Conservation (phyloP, 2,329 filamentous ascomycete genomes). For the Cadophora sp. region DNA sequence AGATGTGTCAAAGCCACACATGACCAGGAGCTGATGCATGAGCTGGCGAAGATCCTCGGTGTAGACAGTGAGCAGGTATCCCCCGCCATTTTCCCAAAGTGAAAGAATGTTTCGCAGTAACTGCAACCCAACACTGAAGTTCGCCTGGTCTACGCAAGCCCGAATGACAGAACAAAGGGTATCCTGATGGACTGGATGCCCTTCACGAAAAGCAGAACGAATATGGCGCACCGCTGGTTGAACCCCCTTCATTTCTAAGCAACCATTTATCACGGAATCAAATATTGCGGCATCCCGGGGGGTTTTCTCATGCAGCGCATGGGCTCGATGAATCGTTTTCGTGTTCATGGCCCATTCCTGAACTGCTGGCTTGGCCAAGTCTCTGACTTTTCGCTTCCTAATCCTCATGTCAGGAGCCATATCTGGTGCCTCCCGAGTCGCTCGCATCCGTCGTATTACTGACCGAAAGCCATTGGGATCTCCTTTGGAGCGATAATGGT, state of each 20-base stretch:
- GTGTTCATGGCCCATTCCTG: slow-evolving; percentile 37
- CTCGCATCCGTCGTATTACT: slow-evolving; percentile 41
- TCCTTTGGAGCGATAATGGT: slow-evolving; percentile 38
- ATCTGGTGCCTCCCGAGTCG: slow-evolving; percentile 14
- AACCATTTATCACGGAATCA: slow-evolving; percentile 39
- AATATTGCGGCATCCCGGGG: slow-evolving; percentile 38
- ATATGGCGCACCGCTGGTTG: slow-evolving; percentile 36
- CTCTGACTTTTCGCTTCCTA: slow-evolving; percentile 23
- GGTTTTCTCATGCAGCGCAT: slow-evolving; percentile 35
- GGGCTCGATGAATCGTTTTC: slow-evolving; percentile 32
- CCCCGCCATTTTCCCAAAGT: slow-evolving; percentile 29
- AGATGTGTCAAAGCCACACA: slow-evolving; percentile 35
- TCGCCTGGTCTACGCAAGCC: slow-evolving; percentile 33
- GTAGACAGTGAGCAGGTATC: slow-evolving; percentile 25
- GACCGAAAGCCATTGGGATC: slow-evolving; percentile 37
- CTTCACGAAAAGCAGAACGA: slow-evolving; percentile 40
- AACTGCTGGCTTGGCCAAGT: slow-evolving; percentile 21
- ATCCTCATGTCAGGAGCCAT: slow-evolving; percentile 29
- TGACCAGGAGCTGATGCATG: slow-evolving; percentile 35
- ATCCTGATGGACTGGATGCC: slow-evolving; percentile 30
- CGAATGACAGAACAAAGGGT: slow-evolving; percentile 34
- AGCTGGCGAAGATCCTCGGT: slow-evolving; percentile 28
- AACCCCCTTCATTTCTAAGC: slow-evolving; percentile 33
- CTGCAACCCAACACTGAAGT: slow-evolving; percentile 34
- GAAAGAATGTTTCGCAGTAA: slow-evolving; percentile 36